A percentile compares a stretch with the other conserved stretches of the same genome.
phyloP scores from a whole-genome alignment of 1,139 yeast genomes.

The Lodderomyces elongisporus region DNA sequence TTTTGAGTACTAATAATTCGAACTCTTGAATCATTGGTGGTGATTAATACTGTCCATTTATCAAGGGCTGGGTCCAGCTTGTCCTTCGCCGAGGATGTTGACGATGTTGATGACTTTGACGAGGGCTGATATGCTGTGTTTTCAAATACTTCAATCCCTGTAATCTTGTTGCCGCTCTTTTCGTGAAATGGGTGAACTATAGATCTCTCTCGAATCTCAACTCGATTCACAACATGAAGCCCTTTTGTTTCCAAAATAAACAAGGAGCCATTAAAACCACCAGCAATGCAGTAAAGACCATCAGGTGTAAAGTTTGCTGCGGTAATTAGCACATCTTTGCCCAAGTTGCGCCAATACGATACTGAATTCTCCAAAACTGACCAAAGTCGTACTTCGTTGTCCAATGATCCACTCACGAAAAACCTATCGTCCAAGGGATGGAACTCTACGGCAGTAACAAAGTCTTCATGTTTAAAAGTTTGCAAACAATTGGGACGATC shows the following conservation, averaged over 20 bases:
- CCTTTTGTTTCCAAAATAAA: constrained; percentile 63
- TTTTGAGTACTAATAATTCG: constrained; percentile 59
- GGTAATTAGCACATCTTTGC: constrained; percentile 61
- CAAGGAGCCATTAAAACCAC: constrained; percentile 77
- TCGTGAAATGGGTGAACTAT: constrained; percentile 24
- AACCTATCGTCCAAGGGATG: constrained; percentile 88
- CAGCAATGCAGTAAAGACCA: constrained; percentile 63
- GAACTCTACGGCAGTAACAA: constrained; percentile 76
- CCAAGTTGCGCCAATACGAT: constrained; percentile 32
- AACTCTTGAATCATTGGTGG: constrained; percentile 79
- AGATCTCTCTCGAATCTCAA: constrained; percentile 43
- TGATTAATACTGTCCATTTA: constrained; percentile 43
- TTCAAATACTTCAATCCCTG: constrained; percentile 35
- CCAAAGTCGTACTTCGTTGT: constrained; percentile 76
- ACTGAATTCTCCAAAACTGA: constrained; percentile 61
- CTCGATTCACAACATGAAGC: constrained; percentile 47
- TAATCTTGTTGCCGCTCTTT: constrained; percentile 34
- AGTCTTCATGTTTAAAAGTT: constrained; percentile 68
- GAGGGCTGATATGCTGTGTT: constrained; percentile 12
- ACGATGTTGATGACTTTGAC: constrained; percentile 10
- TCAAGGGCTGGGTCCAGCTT: constrained; percentile 3
- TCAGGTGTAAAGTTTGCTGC: constrained; percentile 69
- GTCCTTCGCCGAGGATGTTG: too few relatives aligned
- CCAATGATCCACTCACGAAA: constrained; percentile 79
- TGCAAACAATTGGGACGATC: constrained; percentile 61